A percentile compares a stretch with the other conserved stretches of the same genome.
phyloP scores from a whole-genome alignment of 78 protist genomes.

The Goniomonas avonlea region DNA sequence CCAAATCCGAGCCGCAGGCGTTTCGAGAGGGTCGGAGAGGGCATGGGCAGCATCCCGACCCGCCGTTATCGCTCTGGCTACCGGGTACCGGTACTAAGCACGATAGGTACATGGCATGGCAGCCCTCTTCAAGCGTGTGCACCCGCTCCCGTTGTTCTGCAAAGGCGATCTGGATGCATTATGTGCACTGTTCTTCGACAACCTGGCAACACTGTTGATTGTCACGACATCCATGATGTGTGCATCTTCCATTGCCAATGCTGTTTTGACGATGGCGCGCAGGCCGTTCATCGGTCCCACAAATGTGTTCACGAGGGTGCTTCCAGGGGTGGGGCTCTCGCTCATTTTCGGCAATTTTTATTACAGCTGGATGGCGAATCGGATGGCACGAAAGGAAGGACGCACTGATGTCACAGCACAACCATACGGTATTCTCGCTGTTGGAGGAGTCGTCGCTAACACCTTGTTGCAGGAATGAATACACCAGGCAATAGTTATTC shows the following conservation, averaged over 20 bases:
- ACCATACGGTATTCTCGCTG: constrained; percentile 9
- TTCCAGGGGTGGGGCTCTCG: neutral
- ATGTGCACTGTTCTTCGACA: neutral
- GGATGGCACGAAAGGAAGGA: neutral
- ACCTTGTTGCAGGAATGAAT: too few relatives aligned
- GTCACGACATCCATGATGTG: neutral
- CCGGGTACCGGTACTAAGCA: too few relatives aligned
- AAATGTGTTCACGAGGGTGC: neutral
- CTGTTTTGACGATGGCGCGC: neutral
- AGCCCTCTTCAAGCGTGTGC: too few relatives aligned
- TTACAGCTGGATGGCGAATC: neutral
- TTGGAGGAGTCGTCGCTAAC: too few relatives aligned
- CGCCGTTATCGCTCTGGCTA: too few relatives aligned
- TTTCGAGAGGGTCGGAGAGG: too few relatives aligned
- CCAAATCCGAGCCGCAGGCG: too few relatives aligned
- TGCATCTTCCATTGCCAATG: too few relatives aligned
- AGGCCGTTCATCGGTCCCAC: neutral
- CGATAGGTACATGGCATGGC: too few relatives aligned
- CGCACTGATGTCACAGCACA: neutral
- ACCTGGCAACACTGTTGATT: neutral
- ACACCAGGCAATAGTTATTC: too few relatives aligned
- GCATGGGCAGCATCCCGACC: too few relatives aligned
- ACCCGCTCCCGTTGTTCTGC: neutral
- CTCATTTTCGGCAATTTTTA: constrained; percentile 5
- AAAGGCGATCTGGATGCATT: neutral